Base-by-base conservation (phyloP, 208 protist species). In the Naegleria fowleri region DNA sequence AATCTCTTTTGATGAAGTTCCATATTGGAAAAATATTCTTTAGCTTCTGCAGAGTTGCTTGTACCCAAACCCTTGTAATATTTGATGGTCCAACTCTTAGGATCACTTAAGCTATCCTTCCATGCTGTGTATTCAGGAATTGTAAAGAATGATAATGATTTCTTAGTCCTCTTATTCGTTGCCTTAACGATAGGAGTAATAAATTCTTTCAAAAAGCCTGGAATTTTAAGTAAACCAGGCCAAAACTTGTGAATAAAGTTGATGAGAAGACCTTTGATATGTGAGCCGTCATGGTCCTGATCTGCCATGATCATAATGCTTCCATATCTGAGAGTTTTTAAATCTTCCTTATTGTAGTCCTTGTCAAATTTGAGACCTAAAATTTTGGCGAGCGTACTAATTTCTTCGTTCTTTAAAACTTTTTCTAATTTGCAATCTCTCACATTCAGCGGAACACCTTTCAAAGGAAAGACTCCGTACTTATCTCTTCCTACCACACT, bases 251-350 rank as follows among this genome's bases (percentile, higher is more conserved):
- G 98, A 59, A 99, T 96, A 88, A 99, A 98, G 95, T 99, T 99
- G 93, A 99, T 99, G 40, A 99, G 93, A 15, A 99, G 95, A 22
- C 99, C 99, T 93, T 99, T 99, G 94, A 99, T 99, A 95, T 99
- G 99, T 59, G 99, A 99, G 29, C 99, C 99, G 93, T 99, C 99
- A 93, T 99, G 96, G 97, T 99, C 99, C 95, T 99, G 99, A 96
- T 99, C 99, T 13, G 99, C 97, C 99, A 99, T 99, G 91, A 99
- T 99, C 99, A 99, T 99, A 43, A 99, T 92, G 88, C 98, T 96
- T 11, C 99, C 99, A 95, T 99, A 99, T 88, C 99, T 96, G 55
- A 99, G 94, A 36, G 93, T 92, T 43, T 98, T 92, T 16, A 95
- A 36, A 38, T 87, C 95, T 0, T 93, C 86, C 79, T 90, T 94